A percentile compares a stretch with the other conserved stretches of the same genome.
These are phyloP conservation scores for Fagus crenata DNA, from an alignment of 306 rosid genomes.

Conservation along the genomic window DNA sequence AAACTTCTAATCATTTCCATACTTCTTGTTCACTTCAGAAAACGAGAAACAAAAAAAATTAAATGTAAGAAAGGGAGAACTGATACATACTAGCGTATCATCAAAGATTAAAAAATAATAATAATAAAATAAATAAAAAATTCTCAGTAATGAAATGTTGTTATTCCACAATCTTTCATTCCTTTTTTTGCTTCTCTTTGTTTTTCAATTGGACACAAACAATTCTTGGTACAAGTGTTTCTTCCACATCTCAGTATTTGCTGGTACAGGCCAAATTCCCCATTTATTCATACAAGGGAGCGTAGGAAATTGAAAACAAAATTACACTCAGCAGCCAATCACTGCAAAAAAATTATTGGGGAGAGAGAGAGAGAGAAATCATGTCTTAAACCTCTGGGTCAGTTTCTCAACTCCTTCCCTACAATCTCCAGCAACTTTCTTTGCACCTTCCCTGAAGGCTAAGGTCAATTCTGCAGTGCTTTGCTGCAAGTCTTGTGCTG, in stretches of 20 bases:
- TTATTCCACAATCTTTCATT: neutral
- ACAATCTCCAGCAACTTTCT: conserved; percentile 77
- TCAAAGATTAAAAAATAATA: neutral
- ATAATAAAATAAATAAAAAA: too few relatives aligned
- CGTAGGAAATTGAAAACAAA: neutral
- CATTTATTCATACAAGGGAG: conserved; percentile 2
- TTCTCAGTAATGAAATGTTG: neutral
- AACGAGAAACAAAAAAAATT: too few relatives aligned
- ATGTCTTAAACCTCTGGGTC: conserved; percentile 80
- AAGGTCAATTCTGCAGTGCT: conserved; percentile 55
- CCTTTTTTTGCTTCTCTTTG: too few relatives aligned
- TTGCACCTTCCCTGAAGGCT: conserved; percentile 66
- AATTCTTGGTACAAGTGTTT: conserved; percentile 16
- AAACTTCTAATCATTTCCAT: too few relatives aligned
- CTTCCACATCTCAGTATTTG: conserved; percentile 8
- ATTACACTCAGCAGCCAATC: conserved; percentile 18
- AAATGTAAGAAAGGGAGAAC: neutral
- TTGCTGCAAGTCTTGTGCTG: conserved; percentile 64
- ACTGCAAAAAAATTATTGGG: conserved; percentile 3
- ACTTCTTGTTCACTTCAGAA: neutral
- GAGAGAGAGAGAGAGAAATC: conserved; percentile 23
- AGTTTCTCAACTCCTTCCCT: conserved; percentile 91
- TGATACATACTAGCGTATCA: neutral
- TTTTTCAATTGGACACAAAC: neutral
- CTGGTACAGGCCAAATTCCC: conserved; percentile 9